A percentile compares a stretch with the other conserved stretches of the same genome.
Conservation (phyloP, 441 rosid species). For the Gossypium schwendimanii region DNA sequence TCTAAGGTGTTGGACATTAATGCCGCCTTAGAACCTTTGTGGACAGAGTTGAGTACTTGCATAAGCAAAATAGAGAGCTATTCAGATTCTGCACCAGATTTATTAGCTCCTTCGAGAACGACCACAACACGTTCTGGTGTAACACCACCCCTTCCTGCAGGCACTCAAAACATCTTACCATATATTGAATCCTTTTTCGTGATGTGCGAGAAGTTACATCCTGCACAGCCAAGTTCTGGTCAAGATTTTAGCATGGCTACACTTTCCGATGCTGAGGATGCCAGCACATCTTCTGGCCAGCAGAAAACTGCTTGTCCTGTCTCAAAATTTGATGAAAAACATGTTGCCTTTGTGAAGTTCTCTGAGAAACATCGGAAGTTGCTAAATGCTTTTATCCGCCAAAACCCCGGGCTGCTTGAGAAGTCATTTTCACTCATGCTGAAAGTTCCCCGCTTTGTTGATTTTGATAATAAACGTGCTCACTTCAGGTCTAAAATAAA, state of each 20-base stretch:
- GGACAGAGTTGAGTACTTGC: slow-evolving; percentile 79
- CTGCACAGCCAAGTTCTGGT: slow-evolving; percentile 59
- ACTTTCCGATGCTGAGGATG: slow-evolving; percentile 64
- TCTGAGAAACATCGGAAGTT: slow-evolving; percentile 88
- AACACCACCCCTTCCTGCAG: slow-evolving; percentile 80
- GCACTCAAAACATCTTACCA: slow-evolving; percentile 89
- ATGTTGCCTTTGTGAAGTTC: slow-evolving; percentile 71
- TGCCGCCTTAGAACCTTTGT: slow-evolving; percentile 77
- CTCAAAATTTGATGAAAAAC: slow-evolving; percentile 70
- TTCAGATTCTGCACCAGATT: slow-evolving; percentile 58
- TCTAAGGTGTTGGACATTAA: slow-evolving; percentile 63
- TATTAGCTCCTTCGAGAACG: slow-evolving; percentile 32
- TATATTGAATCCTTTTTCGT: slow-evolving; percentile 90
- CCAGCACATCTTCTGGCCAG: slow-evolving; percentile 39
- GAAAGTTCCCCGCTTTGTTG: slow-evolving; percentile 90
- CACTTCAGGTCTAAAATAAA: slow-evolving; percentile 91
- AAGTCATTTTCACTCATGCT: slow-evolving; percentile 90
- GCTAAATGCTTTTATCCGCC: slow-evolving; percentile 86
- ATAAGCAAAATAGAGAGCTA: slow-evolving; percentile 82
- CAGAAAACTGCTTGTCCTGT: slow-evolving; percentile 44
- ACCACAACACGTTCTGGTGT: slow-evolving; percentile 53
- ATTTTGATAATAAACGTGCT: slow-evolving; percentile 86
- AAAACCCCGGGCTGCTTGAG: slow-evolving; percentile 87
- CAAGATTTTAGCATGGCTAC: slow-evolving; percentile 44
- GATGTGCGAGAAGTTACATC: slow-evolving; percentile 78